phyloP scores from a whole-genome alignment of 805 yeast genomes.

The Metschnikowia peoriensis region DNA sequence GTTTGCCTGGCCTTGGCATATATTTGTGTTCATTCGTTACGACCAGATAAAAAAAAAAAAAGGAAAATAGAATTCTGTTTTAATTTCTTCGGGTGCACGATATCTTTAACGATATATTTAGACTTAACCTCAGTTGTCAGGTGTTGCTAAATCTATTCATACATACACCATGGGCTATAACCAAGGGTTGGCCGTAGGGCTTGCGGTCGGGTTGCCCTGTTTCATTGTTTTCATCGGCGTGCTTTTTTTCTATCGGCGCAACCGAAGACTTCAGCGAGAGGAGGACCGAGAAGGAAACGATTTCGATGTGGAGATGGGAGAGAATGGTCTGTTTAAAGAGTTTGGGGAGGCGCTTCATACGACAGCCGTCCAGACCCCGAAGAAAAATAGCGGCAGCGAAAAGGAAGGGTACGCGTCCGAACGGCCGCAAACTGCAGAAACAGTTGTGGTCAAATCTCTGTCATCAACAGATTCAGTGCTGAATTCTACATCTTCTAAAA shows the following conservation, averaged over 20 bases:
- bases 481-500: not conserved
- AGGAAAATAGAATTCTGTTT: no score
- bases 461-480: not conserved
- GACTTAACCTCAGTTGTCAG: no score
- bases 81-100: no score
- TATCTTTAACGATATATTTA: no score
- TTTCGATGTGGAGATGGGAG: slow-evolving; percentile 36
- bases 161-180: slow-evolving; percentile 13
- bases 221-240: slow-evolving; percentile 27
- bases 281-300: slow-evolving; percentile 32
- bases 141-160: no score
- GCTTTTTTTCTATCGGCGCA: slow-evolving; percentile 27
- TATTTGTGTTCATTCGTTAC: no score
- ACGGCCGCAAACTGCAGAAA: not conserved
- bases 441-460: slow-evolving; percentile 5
- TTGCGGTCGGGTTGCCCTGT: slow-evolving; percentile 42
- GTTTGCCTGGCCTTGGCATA: no score
- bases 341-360: slow-evolving; percentile 39
- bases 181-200: slow-evolving; percentile 36
- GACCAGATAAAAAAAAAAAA: no score
- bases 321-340: slow-evolving; percentile 33
- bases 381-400: not conserved
- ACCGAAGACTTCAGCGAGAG: slow-evolving; percentile 28
- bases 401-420: not conserved
- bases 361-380: slow-evolving; percentile 12